Evolutionary conservation across 1,284 basidiomycete species (phyloP), one percentile per base, ranked within the genome.

Genomic region (Puccinia sorghi): DNA sequence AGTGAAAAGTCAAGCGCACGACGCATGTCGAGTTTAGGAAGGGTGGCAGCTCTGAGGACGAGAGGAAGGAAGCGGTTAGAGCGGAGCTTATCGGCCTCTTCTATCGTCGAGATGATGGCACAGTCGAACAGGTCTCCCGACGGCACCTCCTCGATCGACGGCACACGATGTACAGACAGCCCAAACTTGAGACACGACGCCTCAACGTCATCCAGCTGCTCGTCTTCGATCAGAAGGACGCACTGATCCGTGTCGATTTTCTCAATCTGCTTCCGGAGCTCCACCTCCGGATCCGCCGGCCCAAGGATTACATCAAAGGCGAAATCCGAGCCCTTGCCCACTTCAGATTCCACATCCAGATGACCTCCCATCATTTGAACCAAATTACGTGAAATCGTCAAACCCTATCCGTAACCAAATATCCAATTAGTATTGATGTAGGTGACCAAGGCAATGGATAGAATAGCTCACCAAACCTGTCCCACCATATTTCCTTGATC

Each of bases 281-380:
- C 69, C 0, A 56, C 59, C 37, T 72, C 77, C 25, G 67, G 52
- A 64, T 79, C 50, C 6, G 69, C 67, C 13, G 70, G 57, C 9
- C 77, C 70, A 4, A 79, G 39, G n/a, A 72, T 61, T 4, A 79
- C 59, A 41, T 72, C 70, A 64, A 79, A 79, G 5, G 39, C 43
- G 52, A 79, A 79, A 64, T 72, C 59, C 12, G 77, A 79, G 11
- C 77, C 77, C 27, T 66, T 72, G 48, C 67, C 70, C 8, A 72
- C 69, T 71, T 79, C 70, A 15, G 69, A 72, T 27, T 72, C 69
- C 3, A 79, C 77, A 25, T 72, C 50, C 46, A 79, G 48, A 32
- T 72, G 69, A 12, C 77, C 77, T 27, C 77, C 77, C 77, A 79
- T 79, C 77, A 79, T 72, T 64, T 79, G 69, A 32, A 79, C 77